Percentiles rank a stretch among this genome's conserved stretches.
Evolutionary conservation across 1,284 basidiomycete genomes (phyloP).

Genomic region (Puccinia coronata): DNA sequence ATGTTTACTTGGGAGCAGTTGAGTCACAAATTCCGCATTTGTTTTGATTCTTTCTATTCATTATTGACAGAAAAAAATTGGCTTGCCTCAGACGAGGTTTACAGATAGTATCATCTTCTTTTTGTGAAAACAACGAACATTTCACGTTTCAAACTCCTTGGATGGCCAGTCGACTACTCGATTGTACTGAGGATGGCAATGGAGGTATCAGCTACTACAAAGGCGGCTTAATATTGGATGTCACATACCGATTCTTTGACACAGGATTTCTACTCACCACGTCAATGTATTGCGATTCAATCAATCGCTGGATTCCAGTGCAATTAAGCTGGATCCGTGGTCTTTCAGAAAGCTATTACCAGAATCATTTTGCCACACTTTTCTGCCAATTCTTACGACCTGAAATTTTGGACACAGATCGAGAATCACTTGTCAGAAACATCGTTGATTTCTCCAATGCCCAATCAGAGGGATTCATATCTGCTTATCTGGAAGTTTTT

Average conservation of each 20-base stretch:
- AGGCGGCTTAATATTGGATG: too few species aligned
- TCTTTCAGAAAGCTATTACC: not conserved
- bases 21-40: not conserved
- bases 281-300: not conserved
- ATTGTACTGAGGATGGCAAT: not conserved
- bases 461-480: too few species aligned
- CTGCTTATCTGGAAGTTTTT: not conserved
- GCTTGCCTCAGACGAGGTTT: not conserved
- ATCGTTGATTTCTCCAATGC: not conserved
- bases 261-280: not conserved
- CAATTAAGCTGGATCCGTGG: constrained; percentile 24
- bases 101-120: not conserved
- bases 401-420: not conserved
- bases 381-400: not conserved
- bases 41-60: not conserved
- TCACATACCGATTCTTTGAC: constrained; percentile 21
- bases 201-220: not conserved
- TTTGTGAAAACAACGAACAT: not conserved
- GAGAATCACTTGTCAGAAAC: not conserved
- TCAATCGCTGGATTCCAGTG: constrained; percentile 19
- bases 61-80: too few species aligned
- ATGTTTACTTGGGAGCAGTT: not conserved
- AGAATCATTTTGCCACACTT: constrained; percentile 4
- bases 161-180: too few species aligned
- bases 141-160: not conserved